Evolutionary conservation across 2,329 filamentous ascomycete genomes (phyloP), one percentile per base, ranked within the genome.

Genomic region (Botrytis porri): DNA sequence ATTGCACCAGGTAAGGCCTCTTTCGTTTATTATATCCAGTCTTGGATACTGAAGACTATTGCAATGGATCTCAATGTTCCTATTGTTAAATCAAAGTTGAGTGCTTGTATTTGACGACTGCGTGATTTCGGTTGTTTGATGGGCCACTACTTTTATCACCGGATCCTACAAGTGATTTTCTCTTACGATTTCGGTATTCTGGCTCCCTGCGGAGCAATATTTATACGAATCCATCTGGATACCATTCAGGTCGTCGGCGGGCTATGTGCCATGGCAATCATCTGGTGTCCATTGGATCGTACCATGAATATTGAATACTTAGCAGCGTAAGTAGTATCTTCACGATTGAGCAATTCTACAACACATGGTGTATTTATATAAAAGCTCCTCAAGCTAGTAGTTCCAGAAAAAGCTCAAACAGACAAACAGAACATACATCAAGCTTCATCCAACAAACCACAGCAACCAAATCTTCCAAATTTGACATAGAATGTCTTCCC

Each of bases 171-270:
- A n/a, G 25, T 14, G 0, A 22, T 60, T 60, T 12, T 14, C 20
- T 7, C 32, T n/a, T 29, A 16, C 0, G 4, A 37, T 25, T 37
- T 37, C 59, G 25, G 18, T 22, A 25, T 2, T 25, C 5, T 22
- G 10, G 10, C 14, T 25, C 2, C 20, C 1, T 2, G 4, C 2
- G 20, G 32, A 14, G 8, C 4, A 25, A 37, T 2, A 12, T 22
- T 12, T 37, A 25, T 29, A 32, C 5, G 32, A 29, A 57, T 32
- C n/a, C n/a, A 43, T 57, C 51, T 16, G 4, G 51, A n/a, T 32
- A 57, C 41, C 41, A 20, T 43, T 20, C 6, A 43, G 41, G 41
- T 43, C 41, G 16, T 43, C 18, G 41, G 18, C 16, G 16, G 41
- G 16, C 41, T 43, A 18, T 43, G 41, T 43, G 18, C 41, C 4